phyloP scores from a whole-genome alignment of 2,329 filamentous ascomycete species.

The Cladophialophora chaetospira region DNA sequence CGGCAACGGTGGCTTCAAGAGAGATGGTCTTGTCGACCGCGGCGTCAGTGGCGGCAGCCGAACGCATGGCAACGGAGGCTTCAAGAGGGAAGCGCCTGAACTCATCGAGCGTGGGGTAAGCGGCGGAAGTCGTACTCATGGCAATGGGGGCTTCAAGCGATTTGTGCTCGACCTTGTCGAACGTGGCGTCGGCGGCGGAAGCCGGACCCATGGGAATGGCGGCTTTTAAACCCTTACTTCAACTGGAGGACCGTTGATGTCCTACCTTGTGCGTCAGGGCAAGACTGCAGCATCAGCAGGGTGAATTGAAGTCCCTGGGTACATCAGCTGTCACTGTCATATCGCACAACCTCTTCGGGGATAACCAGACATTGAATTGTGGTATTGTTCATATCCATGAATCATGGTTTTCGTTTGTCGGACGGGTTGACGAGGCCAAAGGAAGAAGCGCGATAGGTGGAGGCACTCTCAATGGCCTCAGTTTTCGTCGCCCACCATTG shows the following conservation, averaged over 20 bases:
- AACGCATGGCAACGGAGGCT: too few relatives aligned
- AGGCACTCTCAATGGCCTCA: background rate
- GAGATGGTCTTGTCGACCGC: background rate
- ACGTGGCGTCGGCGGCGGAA: background rate
- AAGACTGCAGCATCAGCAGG: too few relatives aligned
- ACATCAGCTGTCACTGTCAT: background rate
- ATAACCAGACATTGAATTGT: background rate
- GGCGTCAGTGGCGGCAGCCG: background rate
- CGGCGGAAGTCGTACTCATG: background rate
- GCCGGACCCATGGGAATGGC: background rate
- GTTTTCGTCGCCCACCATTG: background rate
- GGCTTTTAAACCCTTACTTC: too few relatives aligned
- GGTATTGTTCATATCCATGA: conserved; percentile 7
- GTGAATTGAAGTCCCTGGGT: too few relatives aligned
- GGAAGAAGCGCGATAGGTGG: background rate
- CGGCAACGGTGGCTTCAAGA: background rate
- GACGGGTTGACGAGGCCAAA: background rate
- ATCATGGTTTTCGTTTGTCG: background rate
- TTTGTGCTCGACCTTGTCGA: background rate
- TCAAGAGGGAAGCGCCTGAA: conserved; percentile 1
- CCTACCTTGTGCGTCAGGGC: too few relatives aligned
- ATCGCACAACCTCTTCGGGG: too few relatives aligned
- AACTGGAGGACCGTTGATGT: too few relatives aligned
- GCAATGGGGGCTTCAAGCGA: background rate
- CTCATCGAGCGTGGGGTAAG: background rate